These are phyloP conservation scores for Trichoderma guizhouense DNA, from an alignment of 2,329 filamentous ascomycete species.

Conservation along the genomic window DNA sequence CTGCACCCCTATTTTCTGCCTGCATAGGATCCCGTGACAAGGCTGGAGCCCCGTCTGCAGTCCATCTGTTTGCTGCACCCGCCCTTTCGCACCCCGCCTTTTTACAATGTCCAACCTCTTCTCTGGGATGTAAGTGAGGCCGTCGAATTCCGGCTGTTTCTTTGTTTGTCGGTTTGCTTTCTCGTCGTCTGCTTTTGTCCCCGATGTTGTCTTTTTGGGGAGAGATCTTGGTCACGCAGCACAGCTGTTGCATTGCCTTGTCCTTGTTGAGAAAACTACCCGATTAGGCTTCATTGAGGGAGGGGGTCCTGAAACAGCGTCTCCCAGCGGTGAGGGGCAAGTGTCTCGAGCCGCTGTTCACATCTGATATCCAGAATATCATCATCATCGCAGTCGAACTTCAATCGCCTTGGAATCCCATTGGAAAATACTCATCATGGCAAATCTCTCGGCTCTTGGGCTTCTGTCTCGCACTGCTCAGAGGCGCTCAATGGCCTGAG, in stretches of 20 bases:
- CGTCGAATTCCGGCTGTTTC: neutral
- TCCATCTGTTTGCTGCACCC: slow-evolving; percentile 13
- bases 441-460: too few species aligned
- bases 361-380: neutral
- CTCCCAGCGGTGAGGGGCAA: slow-evolving; percentile 22
- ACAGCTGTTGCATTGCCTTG: neutral
- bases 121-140: slow-evolving; percentile 56
- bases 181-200: neutral
- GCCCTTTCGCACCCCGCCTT: slow-evolving; percentile 17
- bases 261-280: neutral
- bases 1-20: slow-evolving; percentile 4
- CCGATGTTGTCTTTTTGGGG: neutral
- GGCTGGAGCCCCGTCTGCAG: slow-evolving; percentile 12
- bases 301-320: slow-evolving; percentile 2
- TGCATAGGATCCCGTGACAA: slow-evolving; percentile 19
- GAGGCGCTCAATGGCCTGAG: neutral
- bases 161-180: neutral
- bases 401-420: neutral
- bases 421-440: neutral
- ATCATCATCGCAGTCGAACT: neutral
- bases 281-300: slow-evolving; percentile 3
- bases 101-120: slow-evolving; percentile 56
- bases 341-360: slow-evolving; percentile 4
- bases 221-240: neutral
- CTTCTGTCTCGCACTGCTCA: neutral